Percentiles rank a stretch among this genome's conserved stretches.
Conservation (phyloP, 73 alveolate species). For the Paraurostyla sp. region DNA sequence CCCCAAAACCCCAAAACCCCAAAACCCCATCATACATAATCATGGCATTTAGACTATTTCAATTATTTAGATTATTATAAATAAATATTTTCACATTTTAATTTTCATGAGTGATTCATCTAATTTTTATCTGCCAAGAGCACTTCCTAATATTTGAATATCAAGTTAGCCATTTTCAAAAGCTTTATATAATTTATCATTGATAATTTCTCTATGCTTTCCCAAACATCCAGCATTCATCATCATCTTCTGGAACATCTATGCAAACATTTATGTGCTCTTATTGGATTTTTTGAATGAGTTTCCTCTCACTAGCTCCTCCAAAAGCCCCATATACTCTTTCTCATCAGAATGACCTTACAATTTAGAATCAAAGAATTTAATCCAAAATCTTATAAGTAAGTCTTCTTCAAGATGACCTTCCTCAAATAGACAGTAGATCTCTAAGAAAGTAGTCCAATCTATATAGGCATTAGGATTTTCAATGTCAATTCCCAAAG, state of each 20-base stretch:
- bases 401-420: constrained; percentile 54
- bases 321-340: constrained; percentile 45
- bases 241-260: constrained; percentile 47
- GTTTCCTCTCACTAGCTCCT: constrained; percentile 71
- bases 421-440: constrained; percentile 67
- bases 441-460: constrained; percentile 63
- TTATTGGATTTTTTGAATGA: constrained; percentile 56
- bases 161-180: constrained; percentile 50
- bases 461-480: background rate
- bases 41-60: too few relatives aligned
- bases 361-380: constrained; percentile 66
- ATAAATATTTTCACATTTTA: background rate
- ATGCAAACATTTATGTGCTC: constrained; percentile 66
- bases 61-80: too few relatives aligned
- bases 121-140: constrained; percentile 60
- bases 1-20: too few relatives aligned
- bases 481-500: constrained; percentile 63
- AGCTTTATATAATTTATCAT: constrained; percentile 18
- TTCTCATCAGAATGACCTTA: constrained; percentile 43
- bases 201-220: constrained; percentile 28
- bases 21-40: too few relatives aligned
- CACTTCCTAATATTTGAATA: constrained; percentile 50
- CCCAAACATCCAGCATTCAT: constrained; percentile 44
- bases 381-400: constrained; percentile 68
- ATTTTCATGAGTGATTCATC: background rate